A percentile compares a stretch with the other conserved stretches of the same genome.
phyloP scores from a whole-genome alignment of 2,329 filamentous ascomycete species.

The Colletotrichum agaves region DNA sequence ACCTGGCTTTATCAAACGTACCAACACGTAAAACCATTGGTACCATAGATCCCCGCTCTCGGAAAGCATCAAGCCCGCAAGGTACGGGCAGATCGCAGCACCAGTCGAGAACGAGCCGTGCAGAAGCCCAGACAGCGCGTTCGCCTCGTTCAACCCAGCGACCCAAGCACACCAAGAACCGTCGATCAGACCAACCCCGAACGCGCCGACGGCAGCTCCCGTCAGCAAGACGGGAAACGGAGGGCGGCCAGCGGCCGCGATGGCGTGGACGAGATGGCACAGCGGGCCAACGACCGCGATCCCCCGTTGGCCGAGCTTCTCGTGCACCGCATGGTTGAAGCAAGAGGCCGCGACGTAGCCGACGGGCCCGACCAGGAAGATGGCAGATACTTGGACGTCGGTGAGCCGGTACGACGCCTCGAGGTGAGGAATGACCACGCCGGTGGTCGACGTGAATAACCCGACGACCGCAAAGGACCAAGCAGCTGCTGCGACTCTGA shows the following conservation, averaged over 20 bases:
- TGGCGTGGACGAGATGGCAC: slow-evolving; percentile 64
- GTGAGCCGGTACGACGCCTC: slow-evolving; percentile 52
- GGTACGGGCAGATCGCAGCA: slow-evolving; percentile 73
- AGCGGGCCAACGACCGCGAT: slow-evolving; percentile 53
- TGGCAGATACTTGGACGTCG: slow-evolving; percentile 54
- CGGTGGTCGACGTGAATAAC: slow-evolving; percentile 43
- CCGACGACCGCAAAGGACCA: slow-evolving; percentile 40
- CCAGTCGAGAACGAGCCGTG: slow-evolving; percentile 79
- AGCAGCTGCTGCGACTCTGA: slow-evolving; percentile 13
- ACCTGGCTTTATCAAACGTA: slow-evolving; percentile 44
- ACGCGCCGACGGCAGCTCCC: slow-evolving; percentile 64
- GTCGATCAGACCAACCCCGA: slow-evolving; percentile 55
- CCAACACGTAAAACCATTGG: slow-evolving; percentile 80
- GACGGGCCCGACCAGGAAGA: slow-evolving; percentile 54
- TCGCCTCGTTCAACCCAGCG: slow-evolving; percentile 51
- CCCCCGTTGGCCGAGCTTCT: slow-evolving; percentile 69
- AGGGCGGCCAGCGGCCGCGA: slow-evolving; percentile 73
- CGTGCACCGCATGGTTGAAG: slow-evolving; percentile 52
- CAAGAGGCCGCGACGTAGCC: slow-evolving; percentile 57
- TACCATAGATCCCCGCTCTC: slow-evolving; percentile 73
- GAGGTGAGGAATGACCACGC: slow-evolving; percentile 46
- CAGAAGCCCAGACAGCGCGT: slow-evolving; percentile 72
- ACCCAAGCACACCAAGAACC: slow-evolving; percentile 59
- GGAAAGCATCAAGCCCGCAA: slow-evolving; percentile 79
- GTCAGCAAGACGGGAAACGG: slow-evolving; percentile 74